Base-by-base conservation (phyloP, 805 yeast genomes). In the Schwanniomyces sp. region DNA sequence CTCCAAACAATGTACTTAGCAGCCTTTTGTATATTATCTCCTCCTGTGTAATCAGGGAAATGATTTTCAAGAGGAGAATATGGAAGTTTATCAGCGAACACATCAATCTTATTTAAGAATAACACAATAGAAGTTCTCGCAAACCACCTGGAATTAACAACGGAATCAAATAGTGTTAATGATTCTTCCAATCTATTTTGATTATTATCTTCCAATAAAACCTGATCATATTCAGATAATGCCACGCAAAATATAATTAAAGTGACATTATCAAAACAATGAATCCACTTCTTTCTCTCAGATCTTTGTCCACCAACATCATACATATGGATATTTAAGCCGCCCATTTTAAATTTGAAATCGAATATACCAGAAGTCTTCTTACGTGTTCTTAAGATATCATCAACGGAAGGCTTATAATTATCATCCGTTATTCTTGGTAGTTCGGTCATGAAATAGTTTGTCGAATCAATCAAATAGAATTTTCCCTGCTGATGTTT, bases 261-360 rank as follows among this genome's bases (percentile, higher is more conserved):
- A 0, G 96, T 87, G 29, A 91, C 97, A 57, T 91, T 90, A 65
- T 91, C 96, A 59, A 94, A 94, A 62, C 96, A 89, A 67, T 94
- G 95, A 52, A 94, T 91, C 99, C 99, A 94, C 67, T 94, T 92
- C 61, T 88, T 88, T 45, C 99, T 83, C 71, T 94, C 99, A 3
- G 95, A 84, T 58, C 99, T 76, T 67, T 94, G 99, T 1, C 97
- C 97, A 52, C 97, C 97, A 41, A 91, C 97, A 65, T 91, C 97
- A 60, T 60, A 74, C 78, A 74, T 73, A 56, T 74, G 78, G 32
- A 73, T 67, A 44, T 66, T 69, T 18, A 72, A 57, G 6, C 74
- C 74, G n/a, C 87, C 90, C 81, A 91, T 78, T 50, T 82, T 83
- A 58, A 91, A 88, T 48, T 79, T 76, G 49, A 89, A 84, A 63